Percentiles rank a stretch among this genome's conserved stretches.
Evolutionary conservation across 2,329 filamentous ascomycete genomes (phyloP).

Genomic region (Lizonia empirigonia): DNA sequence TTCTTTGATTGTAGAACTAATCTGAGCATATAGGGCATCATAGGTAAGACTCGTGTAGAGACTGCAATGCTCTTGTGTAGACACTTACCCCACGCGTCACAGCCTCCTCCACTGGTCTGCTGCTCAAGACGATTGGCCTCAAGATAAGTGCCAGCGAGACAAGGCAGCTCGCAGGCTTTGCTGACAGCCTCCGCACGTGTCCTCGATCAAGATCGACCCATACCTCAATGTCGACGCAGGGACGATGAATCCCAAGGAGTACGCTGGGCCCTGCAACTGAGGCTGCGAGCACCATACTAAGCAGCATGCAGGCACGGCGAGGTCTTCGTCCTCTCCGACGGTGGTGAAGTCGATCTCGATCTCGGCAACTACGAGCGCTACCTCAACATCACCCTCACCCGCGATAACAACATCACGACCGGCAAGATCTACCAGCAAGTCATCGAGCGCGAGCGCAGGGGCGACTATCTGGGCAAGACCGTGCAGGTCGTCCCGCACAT

Average conservation of each 20-base stretch:
- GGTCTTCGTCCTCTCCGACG: conserved; percentile 84
- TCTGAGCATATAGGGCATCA: conserved; percentile 61
- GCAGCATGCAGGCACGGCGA: conserved; percentile 72
- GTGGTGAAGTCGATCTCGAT: conserved; percentile 77
- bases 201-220: conserved; percentile 72
- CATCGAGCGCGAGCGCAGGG: conserved; percentile 72
- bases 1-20: conserved; percentile 30
- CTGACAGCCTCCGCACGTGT: conserved; percentile 58
- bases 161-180: conserved; percentile 21
- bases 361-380: conserved; percentile 81
- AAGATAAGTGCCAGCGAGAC: conserved; percentile 63
- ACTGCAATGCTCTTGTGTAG: not conserved
- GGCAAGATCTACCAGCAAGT: conserved; percentile 95
- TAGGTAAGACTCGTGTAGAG: conserved; percentile 56
- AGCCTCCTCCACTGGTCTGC: conserved; percentile 73
- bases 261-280: conserved; percentile 26
- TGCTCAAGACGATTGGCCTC: conserved; percentile 80
- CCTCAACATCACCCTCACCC: conserved; percentile 77
- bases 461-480: conserved; percentile 85
- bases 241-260: conserved; percentile 71
- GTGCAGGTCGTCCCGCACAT: conserved; percentile 93
- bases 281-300: conserved; percentile 18
- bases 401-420: conserved; percentile 95
- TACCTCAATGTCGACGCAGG: conserved; percentile 80
- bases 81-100: conserved; percentile 39